phyloP scores from a whole-genome alignment of 208 protist species.

The Leishmania tarentolae region DNA sequence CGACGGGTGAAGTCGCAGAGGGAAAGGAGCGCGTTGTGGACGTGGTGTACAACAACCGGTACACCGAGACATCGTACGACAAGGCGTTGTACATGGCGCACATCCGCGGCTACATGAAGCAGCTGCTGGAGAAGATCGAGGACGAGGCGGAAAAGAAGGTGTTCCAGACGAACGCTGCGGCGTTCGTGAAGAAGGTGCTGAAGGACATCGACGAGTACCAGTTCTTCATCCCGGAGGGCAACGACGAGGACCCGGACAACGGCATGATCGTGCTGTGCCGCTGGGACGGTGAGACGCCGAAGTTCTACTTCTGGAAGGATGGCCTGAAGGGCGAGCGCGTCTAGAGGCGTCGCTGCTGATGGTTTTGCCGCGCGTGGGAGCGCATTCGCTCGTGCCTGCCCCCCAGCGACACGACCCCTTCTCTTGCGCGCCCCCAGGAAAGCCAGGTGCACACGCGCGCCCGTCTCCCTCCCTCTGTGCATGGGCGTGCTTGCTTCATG shows the following conservation, averaged over 20 bases:
- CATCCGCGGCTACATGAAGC: conserved; percentile 93
- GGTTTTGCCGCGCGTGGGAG: background rate
- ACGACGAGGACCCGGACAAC: conserved; percentile 90
- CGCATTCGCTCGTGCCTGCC: background rate
- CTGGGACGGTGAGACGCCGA: conserved; percentile 86
- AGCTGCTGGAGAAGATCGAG: conserved; percentile 85
- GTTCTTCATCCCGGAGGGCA: conserved; percentile 92
- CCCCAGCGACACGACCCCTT: background rate
- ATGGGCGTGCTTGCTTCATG: too few species aligned
- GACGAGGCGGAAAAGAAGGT: conserved; percentile 82
- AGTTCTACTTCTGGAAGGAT: conserved; percentile 93
- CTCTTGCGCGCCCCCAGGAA: too few species aligned
- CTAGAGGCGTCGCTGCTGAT: conserved; percentile 32
- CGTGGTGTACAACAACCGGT: conserved; percentile 90
- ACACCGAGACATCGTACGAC: conserved; percentile 93
- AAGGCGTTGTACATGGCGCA: conserved; percentile 93
- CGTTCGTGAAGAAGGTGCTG: conserved; percentile 92
- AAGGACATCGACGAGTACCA: conserved; percentile 93
- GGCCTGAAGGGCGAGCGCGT: conserved; percentile 87
- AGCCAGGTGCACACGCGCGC: background rate
- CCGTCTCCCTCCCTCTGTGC: too few species aligned
- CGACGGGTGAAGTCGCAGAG: conserved; percentile 80
- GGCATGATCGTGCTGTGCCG: conserved; percentile 91
- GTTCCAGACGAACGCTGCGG: conserved; percentile 85
- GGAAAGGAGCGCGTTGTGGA: conserved; percentile 85